Conservation (phyloP, 768 basidiomycete genomes). For the Kwoniella shandongensis region DNA sequence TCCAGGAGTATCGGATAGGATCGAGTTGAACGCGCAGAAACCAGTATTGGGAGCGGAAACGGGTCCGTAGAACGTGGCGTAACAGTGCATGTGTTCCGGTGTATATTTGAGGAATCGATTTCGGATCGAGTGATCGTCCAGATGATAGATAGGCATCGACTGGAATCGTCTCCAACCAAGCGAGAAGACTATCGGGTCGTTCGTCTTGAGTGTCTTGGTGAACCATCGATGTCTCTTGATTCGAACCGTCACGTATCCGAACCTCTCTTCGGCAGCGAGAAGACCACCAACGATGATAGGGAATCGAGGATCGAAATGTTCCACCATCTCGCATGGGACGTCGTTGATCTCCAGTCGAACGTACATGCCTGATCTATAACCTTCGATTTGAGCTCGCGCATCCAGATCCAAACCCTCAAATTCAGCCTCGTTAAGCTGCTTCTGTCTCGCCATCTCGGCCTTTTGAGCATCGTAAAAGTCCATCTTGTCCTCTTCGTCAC, state of each 20-base stretch:
- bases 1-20: constrained; percentile 65
- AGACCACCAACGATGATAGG: constrained; percentile 92
- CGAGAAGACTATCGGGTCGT: constrained; percentile 93
- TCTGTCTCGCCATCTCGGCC: constrained; percentile 83
- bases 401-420: constrained; percentile 76
- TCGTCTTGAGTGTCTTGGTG: constrained; percentile 85
- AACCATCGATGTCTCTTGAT: constrained; percentile 97
- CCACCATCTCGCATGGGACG: constrained; percentile 88
- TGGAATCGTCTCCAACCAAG: constrained; percentile 99
- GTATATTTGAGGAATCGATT: constrained; percentile 99
- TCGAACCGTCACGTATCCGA: constrained; percentile 90
- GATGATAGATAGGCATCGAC: constrained; percentile 86
- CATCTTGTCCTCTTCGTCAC: constrained; percentile 59
- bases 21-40: constrained; percentile 92
- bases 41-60: constrained; percentile 89
- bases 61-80: constrained; percentile 95
- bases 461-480: constrained; percentile 92
- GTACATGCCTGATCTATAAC: constrained; percentile 84
- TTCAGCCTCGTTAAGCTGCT: constrained; percentile 77
- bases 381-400: constrained; percentile 79
- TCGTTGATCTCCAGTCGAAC: constrained; percentile 82
- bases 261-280: constrained; percentile 81
- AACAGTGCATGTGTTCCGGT: constrained; percentile 99
- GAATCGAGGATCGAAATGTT: constrained; percentile 86
- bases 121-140: constrained; percentile 96